phyloP scores from a whole-genome alignment of 108 stramenopile genomes.

The Skeletonema potamos region DNA sequence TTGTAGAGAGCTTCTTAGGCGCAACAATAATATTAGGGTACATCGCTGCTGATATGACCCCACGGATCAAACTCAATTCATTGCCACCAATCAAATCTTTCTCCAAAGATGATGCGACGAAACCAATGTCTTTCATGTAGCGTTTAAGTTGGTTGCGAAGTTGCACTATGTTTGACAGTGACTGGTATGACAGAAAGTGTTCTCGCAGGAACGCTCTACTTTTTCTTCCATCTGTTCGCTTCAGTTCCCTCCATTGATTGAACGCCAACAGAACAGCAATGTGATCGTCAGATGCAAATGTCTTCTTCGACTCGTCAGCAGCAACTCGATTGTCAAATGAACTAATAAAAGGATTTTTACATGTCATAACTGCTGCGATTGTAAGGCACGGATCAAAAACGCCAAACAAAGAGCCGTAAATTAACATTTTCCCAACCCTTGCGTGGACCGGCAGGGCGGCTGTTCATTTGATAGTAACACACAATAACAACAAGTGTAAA shows the following conservation, averaged over 20 bases:
- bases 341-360: slow-evolving; percentile 70
- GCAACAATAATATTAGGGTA: slow-evolving; percentile 88
- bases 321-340: slow-evolving; percentile 76
- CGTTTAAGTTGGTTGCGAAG: slow-evolving; percentile 67
- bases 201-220: slow-evolving; percentile 62
- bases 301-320: slow-evolving; percentile 72
- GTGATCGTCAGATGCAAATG: slow-evolving; percentile 75
- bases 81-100: slow-evolving; percentile 4
- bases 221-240: slow-evolving; percentile 38
- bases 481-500: neutral
- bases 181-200: slow-evolving; percentile 67
- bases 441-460: slow-evolving; percentile 85
- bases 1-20: slow-evolving; percentile 56
- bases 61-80: slow-evolving; percentile 73
- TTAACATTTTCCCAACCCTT: slow-evolving; percentile 88
- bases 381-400: slow-evolving; percentile 86
- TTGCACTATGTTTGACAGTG: slow-evolving; percentile 75
- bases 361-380: slow-evolving; percentile 84
- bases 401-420: slow-evolving; percentile 82
- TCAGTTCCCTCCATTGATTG: slow-evolving; percentile 56
- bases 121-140: slow-evolving; percentile 34
- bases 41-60: slow-evolving; percentile 83
- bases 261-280: slow-evolving; percentile 82
- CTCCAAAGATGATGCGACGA: neutral
- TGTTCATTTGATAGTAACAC: neutral